These are phyloP conservation scores for Quillaja saponaria DNA, from an alignment of 306 rosid species.

Conservation along the genomic window DNA sequence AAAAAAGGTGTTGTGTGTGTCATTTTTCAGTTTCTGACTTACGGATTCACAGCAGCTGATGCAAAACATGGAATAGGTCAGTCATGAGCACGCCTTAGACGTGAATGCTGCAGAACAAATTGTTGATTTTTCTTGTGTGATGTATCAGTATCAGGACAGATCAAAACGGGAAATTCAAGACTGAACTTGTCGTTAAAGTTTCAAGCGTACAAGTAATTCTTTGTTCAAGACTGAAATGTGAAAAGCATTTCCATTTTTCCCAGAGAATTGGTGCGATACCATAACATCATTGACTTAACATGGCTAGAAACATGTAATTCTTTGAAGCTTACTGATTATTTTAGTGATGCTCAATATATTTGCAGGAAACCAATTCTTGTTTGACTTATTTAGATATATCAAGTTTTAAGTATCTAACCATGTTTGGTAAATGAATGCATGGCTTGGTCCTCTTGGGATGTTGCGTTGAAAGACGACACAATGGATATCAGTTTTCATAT, in stretches of 20 bases:
- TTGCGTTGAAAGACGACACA: too few species aligned
- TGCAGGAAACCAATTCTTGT: not conserved
- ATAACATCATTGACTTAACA: not conserved
- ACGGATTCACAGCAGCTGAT: not conserved
- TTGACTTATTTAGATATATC: not conserved
- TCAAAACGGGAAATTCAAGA: not conserved
- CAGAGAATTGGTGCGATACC: not conserved
- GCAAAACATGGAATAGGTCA: slow-evolving; percentile 3
- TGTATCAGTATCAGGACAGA: not conserved
- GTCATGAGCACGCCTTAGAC: not conserved
- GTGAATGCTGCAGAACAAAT: slow-evolving; percentile 10
- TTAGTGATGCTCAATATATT: not conserved
- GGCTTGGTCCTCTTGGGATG: too few species aligned
- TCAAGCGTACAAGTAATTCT: not conserved
- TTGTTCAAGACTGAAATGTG: too few species aligned
- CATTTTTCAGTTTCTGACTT: slow-evolving; percentile 24
- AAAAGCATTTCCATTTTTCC: not conserved
- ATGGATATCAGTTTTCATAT: not conserved
- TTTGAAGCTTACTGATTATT: not conserved
- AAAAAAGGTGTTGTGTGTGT: not conserved
- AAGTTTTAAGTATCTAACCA: not conserved
- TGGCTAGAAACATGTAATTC: not conserved
- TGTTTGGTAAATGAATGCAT: too few species aligned
- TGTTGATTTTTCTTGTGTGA: not conserved
- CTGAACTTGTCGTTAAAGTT: not conserved